Evolutionary conservation across 2,329 filamentous ascomycete genomes (phyloP), one percentile per base, ranked within the genome.

Genomic region (Phialophora chinensis): DNA sequence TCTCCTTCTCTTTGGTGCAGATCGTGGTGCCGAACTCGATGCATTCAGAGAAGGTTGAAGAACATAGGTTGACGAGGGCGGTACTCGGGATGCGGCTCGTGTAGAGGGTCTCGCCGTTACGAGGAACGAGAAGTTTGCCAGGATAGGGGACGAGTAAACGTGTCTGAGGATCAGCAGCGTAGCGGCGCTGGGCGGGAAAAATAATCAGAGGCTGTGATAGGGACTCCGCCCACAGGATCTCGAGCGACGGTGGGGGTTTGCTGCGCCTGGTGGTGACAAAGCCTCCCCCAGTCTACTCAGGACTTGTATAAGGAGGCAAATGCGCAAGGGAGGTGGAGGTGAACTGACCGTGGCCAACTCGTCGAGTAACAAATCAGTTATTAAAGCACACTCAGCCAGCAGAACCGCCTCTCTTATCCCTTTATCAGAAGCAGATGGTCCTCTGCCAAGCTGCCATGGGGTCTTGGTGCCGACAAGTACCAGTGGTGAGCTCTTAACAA

Each of bases 21-120:
- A 62, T 72, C 67, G 65, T 60, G 54, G 58, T 66, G 53, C 44
- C 55, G 61, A 56, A 66, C 47, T 56, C 71, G 59, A 42, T 49
- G 69, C 71, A 72, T 72, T 68, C 69, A 70, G 67, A 55, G 35
- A 59, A 42, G 50, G 29, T 29, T 20, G 23, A n/a, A 1, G 23
- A 38, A 31, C 59, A 61, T 53, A 8, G 23, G 38, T 60, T 12
- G 4, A n/a, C 33, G 47, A 50, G 17, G 50, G 17, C 17, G 53
- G 52, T 42, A 20, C 17, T 27, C 12, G 20, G 47, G 27, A 50
- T 8, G 23, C 29, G 33, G 8, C 7, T 20, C 20, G 47, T 17
- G 12, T 23, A 42, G n/a, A 50, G 29, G 47, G 59, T 14, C 20
- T 31, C 42, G 57, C 38, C 25, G 20, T 29, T 2, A 31, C 17